Base-by-base conservation (phyloP, 805 yeast species). In the Debaryomyces maramus region DNA sequence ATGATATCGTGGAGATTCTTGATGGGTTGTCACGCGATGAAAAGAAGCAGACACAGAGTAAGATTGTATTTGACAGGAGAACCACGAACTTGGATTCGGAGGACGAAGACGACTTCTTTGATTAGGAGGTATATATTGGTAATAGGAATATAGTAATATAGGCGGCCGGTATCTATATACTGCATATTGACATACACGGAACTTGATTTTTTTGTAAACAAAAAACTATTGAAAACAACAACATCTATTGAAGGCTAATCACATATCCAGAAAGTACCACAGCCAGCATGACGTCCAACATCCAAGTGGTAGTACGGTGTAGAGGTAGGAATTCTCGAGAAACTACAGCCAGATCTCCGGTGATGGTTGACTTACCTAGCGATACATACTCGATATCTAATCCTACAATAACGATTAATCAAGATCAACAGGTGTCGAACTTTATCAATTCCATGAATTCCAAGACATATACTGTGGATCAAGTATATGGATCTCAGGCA, bases 1-100 rank as follows among this genome's bases (percentile, higher is more conserved):
- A 77, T 23, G 96, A 89, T 47, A 76, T 91, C 38, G 96, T 89
- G 21, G 83, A 80, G 49, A 79, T 93, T 36, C 71, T 91, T 48
- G 89, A 88, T 58, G 89, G 90, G 44, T 72, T 91, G 23, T 83
- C 96, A 5, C 75, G 83, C 45, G 88, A 85, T 53, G 82, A 81
- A 50, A 76, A 79, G 56, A 75, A 75, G 52, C 63, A 67, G n/a
- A 74, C 73, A 31, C 78, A 77, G 30, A 76, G 85, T 14, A 82
- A 81, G 63, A 85, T 88, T 44, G 87, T 83, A 18, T 65, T 59
- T 50, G 70, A 77, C 47, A 68, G 86, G 50, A 70, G 72, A 36
- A 75, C 67, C 21, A 61, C 65, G n/a, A 56, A 46, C 18, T 62
- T 56, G 19, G 68, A 60, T 24, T 56, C 47, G 22, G 64, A 61